phyloP scores from a whole-genome alignment of 225 moss, liverwort and hornwort genomes.

The Asterella californica region DNA sequence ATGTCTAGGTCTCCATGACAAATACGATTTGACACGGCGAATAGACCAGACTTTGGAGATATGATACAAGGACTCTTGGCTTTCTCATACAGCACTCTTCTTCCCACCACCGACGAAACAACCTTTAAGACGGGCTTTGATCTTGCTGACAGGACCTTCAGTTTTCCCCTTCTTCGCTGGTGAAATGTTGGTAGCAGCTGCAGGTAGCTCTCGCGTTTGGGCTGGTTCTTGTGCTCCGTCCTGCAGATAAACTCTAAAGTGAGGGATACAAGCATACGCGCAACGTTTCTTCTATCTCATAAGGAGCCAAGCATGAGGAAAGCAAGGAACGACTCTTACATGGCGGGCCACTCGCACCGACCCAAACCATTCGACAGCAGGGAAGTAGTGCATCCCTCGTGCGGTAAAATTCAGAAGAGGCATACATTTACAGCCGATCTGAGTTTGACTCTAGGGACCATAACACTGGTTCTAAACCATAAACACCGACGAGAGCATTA shows the following conservation, averaged over 20 bases:
- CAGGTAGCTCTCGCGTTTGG: neutral
- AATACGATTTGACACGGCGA: neutral
- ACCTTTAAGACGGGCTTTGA: constrained; percentile 8
- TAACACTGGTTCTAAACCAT: too few relatives aligned
- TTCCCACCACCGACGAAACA: neutral
- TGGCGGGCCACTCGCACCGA: neutral
- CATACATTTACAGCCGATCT: neutral
- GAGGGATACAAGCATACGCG: neutral
- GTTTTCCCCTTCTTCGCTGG: neutral
- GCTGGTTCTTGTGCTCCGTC: neutral
- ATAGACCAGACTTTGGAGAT: neutral
- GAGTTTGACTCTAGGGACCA: too few relatives aligned
- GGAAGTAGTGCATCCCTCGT: neutral
- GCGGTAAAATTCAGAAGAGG: neutral
- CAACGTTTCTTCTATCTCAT: neutral
- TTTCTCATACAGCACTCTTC: constrained; percentile 7
- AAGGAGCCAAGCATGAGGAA: neutral
- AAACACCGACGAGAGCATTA: too few relatives aligned
- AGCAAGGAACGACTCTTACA: too few relatives aligned
- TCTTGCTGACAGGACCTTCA: neutral
- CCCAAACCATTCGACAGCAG: neutral
- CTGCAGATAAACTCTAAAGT: neutral
- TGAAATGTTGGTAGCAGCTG: neutral
- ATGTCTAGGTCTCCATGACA: neutral
- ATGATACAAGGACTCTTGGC: constrained; percentile 1